phyloP scores from a whole-genome alignment of 1,284 basidiomycete genomes.

The Cryptococcus sp. region DNA sequence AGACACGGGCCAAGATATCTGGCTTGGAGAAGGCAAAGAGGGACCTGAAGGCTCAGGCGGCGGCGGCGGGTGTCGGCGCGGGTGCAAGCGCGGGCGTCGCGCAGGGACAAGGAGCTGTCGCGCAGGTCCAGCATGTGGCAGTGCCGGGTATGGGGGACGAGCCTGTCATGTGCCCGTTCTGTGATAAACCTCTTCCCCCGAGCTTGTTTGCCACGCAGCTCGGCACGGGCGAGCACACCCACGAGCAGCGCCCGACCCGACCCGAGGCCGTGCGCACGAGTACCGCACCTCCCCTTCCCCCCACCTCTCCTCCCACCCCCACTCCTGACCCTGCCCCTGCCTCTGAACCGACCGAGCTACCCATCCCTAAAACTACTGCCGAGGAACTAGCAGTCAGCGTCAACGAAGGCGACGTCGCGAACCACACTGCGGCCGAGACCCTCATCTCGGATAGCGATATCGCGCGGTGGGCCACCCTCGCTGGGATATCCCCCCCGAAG shows the following conservation, averaged over 20 bases:
- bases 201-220: constrained; percentile 21
- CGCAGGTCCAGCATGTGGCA: neutral
- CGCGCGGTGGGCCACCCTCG: constrained; percentile 31
- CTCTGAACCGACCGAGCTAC: neutral
- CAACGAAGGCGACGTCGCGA: constrained; percentile 31
- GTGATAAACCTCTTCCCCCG: constrained; percentile 38
- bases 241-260: neutral
- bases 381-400: constrained; percentile 20
- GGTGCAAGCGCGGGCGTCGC: too few relatives aligned
- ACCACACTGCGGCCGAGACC: constrained; percentile 21
- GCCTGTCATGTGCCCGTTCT: constrained; percentile 43
- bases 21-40: constrained; percentile 4
- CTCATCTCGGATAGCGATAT: constrained; percentile 32
- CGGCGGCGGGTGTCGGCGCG: too few relatives aligned
- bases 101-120: too few relatives aligned
- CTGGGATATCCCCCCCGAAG: constrained; percentile 24
- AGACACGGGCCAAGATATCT: neutral
- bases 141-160: constrained; percentile 36
- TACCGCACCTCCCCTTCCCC: neutral
- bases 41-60: neutral
- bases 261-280: neutral
- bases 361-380: constrained; percentile 13
- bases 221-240: constrained; percentile 6
- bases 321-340: constrained; percentile 7
- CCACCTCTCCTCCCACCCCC: neutral